Evolutionary conservation across 495 filamentous ascomycete genomes (phyloP), one percentile per base, ranked within the genome.

Genomic region (Bryoglossum gracile): DNA sequence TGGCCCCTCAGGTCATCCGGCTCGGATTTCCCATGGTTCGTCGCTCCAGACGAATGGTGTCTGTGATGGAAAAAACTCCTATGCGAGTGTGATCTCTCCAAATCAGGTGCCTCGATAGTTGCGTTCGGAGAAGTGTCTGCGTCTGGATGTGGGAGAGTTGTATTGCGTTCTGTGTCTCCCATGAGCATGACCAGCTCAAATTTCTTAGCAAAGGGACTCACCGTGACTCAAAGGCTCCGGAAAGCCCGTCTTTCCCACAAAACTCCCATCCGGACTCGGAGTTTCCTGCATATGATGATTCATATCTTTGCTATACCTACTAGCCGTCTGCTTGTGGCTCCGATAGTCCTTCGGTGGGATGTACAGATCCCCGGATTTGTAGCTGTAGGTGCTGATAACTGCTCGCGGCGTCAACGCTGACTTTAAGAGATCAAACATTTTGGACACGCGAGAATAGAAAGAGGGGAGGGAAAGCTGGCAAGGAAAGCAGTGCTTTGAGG

Each of bases 81-180:
- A 3, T 45, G 40, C 2, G 46, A 41, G 18, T 42, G 36, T 2
- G 45, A 47, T 23, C 46, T 28, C 8, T 19, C 13, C 2, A 48
- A 28, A 8, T 36, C 33, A 19, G 24, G 19, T 10, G 47, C 58
- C 47, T 55, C 55, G 21, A 61, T 55, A 0, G 48, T 55, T 9
- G 58, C 58, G 35, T 55, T 55, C 3, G 43, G 37, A 26, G 51
- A 55, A 8, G 55, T 61, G 30, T 61, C 58, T 14, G 58, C 58
- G n/a, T 52, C 47, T 10, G 58, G 58, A 22, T 61, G 58, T 4
- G 43, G 37, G 4, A 58, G 47, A n/a, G 58, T 61, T 11, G 58
- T 61, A 28, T 61, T 61, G 38, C 50, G 39, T 25, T 57, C 54
- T 58, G 23, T 4, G 43, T n/a, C n/a, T n/a, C n/a, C n/a, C n/a